Conservation (phyloP, 345 rosid species). For the Gossypium rotundifolium region DNA sequence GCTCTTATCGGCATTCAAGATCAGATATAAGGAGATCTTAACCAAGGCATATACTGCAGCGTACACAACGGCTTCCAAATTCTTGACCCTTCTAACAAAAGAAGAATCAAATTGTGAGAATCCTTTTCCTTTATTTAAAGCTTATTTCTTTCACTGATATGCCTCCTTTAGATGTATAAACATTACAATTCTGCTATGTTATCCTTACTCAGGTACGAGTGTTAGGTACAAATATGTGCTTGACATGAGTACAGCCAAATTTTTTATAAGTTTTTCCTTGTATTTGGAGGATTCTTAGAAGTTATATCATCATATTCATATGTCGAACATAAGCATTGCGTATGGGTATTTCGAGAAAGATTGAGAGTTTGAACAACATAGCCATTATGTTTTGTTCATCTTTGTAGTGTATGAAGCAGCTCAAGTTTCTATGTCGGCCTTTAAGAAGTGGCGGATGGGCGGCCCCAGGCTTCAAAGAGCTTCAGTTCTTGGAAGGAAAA, state of each 20-base stretch:
- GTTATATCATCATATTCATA: neutral
- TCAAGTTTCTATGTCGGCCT: constrained; percentile 59
- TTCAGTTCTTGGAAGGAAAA: constrained; percentile 82
- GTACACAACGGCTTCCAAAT: constrained; percentile 52
- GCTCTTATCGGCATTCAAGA: constrained; percentile 64
- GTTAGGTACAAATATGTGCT: neutral
- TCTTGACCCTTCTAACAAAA: constrained; percentile 45
- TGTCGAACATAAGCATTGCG: neutral
- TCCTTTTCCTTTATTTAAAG: constrained; percentile 9
- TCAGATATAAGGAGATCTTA: constrained; percentile 67
- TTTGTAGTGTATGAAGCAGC: constrained; percentile 75
- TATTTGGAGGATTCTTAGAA: neutral
- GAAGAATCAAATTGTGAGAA: constrained; percentile 68
- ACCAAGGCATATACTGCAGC: constrained; percentile 73
- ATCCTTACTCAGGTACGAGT: neutral
- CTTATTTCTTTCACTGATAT: neutral
- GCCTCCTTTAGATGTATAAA: neutral
- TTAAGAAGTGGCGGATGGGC: constrained; percentile 77
- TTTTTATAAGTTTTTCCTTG: neutral
- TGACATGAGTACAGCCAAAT: neutral
- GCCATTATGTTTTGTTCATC: neutral
- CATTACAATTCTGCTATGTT: neutral
- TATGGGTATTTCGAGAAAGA: neutral
- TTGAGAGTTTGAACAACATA: neutral
- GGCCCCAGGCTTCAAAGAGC: constrained; percentile 85